Evolutionary conservation across 2,329 filamentous ascomycete genomes (phyloP), one percentile per base, ranked within the genome.

Genomic region (Orbilia javanica): DNA sequence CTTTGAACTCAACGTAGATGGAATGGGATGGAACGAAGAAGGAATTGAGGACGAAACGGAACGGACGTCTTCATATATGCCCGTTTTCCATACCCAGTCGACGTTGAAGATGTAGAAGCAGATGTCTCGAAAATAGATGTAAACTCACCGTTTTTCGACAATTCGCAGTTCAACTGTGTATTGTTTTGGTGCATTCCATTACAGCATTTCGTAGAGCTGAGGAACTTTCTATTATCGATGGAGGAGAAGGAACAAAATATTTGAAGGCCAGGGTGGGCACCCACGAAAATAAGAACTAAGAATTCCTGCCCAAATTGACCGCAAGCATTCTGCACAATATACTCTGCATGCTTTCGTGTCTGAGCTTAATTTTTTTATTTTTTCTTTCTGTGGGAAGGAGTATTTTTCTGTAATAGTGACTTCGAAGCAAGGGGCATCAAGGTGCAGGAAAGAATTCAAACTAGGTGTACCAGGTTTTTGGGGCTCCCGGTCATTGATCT

Each of bases 221-320:
- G 74, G 74, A 72, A 77, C 72, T 77, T 66, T 77, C 72, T 66
- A 77, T 77, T 60, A 71, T 78, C 74, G 67, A 78, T 78, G 74
- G 67, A 71, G 73, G 73, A 78, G 67, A 64, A 72, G 67, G 67
- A 72, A 66, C 66, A 53, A 67, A 77, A 78, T 78, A 78, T 78
- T 78, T 72, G 74, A 72, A 71, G 67, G 60, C 74, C 62, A 78
- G 74, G 74, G 74, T 72, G 74, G 62, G 67, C 67, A 60, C 66
- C 48, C 42, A 71, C 67, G 74, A 78, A 68, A 71, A 78, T 67
- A 78, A 68, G 52, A 78, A 78, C 31, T 70, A 77, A 66, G 66
- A 78, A 70, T 78, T 71, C 68, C 71, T 71, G 67, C 11, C 62
- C 62, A 52, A 67, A 71, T 53, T 53, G 42, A 78, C 25, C 52